Base-by-base conservation (phyloP, 768 basidiomycete species). In the Obba rivulosa region DNA sequence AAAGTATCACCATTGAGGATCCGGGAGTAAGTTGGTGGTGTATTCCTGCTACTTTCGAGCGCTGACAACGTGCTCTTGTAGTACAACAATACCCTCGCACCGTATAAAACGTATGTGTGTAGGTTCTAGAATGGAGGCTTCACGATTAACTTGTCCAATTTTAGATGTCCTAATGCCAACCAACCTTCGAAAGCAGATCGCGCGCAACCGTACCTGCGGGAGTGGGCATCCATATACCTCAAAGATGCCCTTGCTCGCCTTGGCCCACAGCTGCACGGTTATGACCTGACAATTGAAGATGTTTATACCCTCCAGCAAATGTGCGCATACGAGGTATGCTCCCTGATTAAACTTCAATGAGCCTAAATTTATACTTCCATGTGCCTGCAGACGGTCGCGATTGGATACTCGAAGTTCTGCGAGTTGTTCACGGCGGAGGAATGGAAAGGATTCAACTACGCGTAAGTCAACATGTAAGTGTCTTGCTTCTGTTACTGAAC, bases 401-500 rank as follows among this genome's bases (percentile, higher is more conserved):
- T 95, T 10, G 92, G 91, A 8, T 94, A 91, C 61, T 92, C 90
- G 14, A 85, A 83, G 54, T 97, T 94, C 68, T 97, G 92, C 54
- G 81, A 83, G 47, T 70, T 96, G 2, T 97, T 97, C 66, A 92
- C 90, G 0, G 77, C 85, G 57, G 82, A 89, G 38, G 93, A 96
- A 66, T 97, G 92, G 93, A 84, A 88, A 61, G 91, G 91, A 0
- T 95, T 92, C 63, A 79, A 90, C 62, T 95, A 96, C 53, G 75
- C 85, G 80, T 89, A 55, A 48, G 85, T 69, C 21, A n/a, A n/a
- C 36, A 24, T 28, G 20, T 25, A n/a, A 13, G 18, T 11, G n/a
- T 2, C 20, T 21, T n/a, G 11, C 28, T 35, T 14, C 21, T 35
- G 16, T n/a, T n/a, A n/a, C n/a, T n/a, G n/a, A n/a, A n/a, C n/a